Conservation (phyloP, 1,139 yeast genomes). For the Kodamaea alishanica region DNA sequence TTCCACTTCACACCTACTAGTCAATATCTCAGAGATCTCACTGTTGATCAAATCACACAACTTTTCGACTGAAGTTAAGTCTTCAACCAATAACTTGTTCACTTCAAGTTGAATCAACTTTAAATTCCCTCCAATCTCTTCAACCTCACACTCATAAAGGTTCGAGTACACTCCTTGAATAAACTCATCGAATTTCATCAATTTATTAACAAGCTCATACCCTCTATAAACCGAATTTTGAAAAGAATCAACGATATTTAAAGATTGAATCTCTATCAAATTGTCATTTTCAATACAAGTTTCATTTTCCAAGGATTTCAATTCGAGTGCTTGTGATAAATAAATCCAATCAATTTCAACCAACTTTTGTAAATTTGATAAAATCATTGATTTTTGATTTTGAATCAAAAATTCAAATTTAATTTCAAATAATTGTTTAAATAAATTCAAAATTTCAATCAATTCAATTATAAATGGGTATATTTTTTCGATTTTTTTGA, state of each 20-base stretch:
- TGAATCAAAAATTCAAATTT: constrained; percentile 43
- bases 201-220: constrained; percentile 30
- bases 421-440: constrained; percentile 26
- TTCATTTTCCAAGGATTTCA: constrained; percentile 16
- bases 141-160: constrained; percentile 23
- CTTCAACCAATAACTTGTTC: constrained; percentile 39
- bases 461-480: constrained; percentile 59
- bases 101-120: constrained; percentile 39
- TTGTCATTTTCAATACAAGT: constrained; percentile 15
- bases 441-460: constrained; percentile 36
- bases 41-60: constrained; percentile 42
- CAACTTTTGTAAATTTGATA: constrained; percentile 22
- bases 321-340: constrained; percentile 49
- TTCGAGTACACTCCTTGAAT: constrained; percentile 15
- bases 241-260: constrained; percentile 36
- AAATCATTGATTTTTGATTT: constrained; percentile 33
- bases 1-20: constrained; percentile 25
- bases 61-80: constrained; percentile 32
- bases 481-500: constrained; percentile 45
- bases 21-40: constrained; percentile 34
- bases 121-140: constrained; percentile 19
- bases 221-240: constrained; percentile 31
- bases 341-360: constrained; percentile 52
- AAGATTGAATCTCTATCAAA: constrained; percentile 37
- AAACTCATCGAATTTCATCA: constrained; percentile 23